phyloP scores from a whole-genome alignment of 768 basidiomycete genomes.

The Crassisporium funariophilum region DNA sequence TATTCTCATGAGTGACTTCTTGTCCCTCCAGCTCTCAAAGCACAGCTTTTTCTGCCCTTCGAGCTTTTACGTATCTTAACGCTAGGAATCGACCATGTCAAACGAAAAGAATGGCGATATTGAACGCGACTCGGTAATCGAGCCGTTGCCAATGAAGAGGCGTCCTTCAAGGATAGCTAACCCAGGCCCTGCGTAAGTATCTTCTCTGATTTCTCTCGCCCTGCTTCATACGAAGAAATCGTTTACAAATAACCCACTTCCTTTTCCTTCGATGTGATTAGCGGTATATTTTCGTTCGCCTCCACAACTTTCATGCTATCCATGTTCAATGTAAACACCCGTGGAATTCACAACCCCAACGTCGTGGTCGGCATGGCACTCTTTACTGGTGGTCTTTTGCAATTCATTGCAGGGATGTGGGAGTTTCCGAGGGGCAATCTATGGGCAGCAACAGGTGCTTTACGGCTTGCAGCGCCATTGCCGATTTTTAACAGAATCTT shows the following conservation, averaged over 20 bases:
- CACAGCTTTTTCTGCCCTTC: too few species aligned
- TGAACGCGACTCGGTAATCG: too few species aligned
- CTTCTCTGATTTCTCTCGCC: not conserved
- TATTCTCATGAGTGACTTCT: too few species aligned
- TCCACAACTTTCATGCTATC: constrained; percentile 70
- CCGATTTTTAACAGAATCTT: not conserved
- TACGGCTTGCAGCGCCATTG: too few species aligned
- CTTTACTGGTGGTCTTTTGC: constrained; percentile 74
- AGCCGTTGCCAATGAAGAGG: too few species aligned
- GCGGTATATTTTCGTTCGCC: constrained; percentile 40
- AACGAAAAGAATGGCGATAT: too few species aligned
- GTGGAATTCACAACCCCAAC: constrained; percentile 53
- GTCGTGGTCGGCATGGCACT: constrained; percentile 77
- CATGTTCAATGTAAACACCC: constrained; percentile 60
- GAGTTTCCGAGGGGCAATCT: constrained; percentile 62
- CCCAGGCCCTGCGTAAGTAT: constrained; percentile 33
- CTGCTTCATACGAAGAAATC: not conserved
- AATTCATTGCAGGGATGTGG: constrained; percentile 85
- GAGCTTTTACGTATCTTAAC: too few species aligned
- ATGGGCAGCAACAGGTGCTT: constrained; percentile 67
- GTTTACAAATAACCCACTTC: not conserved
- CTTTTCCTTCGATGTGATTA: too few species aligned
- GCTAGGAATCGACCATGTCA: too few species aligned
- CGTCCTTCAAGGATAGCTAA: constrained; percentile 32
- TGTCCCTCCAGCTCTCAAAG: too few species aligned